These are phyloP conservation scores for Boeremia exigua DNA, from an alignment of 2,329 filamentous ascomycete genomes.

Conservation along the genomic window DNA sequence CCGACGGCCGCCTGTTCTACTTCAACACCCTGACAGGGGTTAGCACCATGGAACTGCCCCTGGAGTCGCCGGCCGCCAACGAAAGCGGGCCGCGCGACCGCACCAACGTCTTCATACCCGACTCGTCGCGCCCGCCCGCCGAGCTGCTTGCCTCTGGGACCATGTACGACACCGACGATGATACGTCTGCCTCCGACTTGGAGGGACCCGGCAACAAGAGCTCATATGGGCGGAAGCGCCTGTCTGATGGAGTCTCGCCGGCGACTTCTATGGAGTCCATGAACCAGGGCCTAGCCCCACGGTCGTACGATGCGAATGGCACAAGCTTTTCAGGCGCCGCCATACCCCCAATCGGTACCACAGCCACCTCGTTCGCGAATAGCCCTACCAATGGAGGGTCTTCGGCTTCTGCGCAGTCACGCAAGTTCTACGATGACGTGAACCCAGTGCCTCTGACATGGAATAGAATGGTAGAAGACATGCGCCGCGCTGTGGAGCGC, in stretches of 20 bases:
- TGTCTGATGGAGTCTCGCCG: constrained; percentile 76
- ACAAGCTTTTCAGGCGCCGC: constrained; percentile 55
- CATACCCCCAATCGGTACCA: constrained; percentile 58
- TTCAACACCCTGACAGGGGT: constrained; percentile 98
- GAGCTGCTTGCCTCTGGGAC: constrained; percentile 89
- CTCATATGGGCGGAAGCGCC: constrained; percentile 70
- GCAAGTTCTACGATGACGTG: constrained; percentile 91
- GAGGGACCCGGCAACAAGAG: constrained; percentile 78
- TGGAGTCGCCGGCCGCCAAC: constrained; percentile 83
- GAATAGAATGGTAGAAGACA: constrained; percentile 88
- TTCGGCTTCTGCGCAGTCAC: constrained; percentile 65
- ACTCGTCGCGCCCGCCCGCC: constrained; percentile 85
- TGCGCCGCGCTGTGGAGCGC: constrained; percentile 86
- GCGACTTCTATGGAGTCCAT: constrained; percentile 92
- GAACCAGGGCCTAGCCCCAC: constrained; percentile 68
- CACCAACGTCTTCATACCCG: constrained; percentile 85
- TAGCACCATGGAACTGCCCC: constrained; percentile 89
- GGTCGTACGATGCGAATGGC: constrained; percentile 53
- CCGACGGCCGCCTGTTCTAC: constrained; percentile 92
- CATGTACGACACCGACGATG: constrained; percentile 89
- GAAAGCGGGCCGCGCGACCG: constrained; percentile 89
- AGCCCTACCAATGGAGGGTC: constrained; percentile 52
- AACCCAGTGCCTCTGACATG: constrained; percentile 81
- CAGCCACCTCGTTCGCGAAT: constrained; percentile 62
- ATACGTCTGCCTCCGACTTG: constrained; percentile 79